phyloP scores from a whole-genome alignment of 148 eudicot species.

The Rhododendron griersonianum region DNA sequence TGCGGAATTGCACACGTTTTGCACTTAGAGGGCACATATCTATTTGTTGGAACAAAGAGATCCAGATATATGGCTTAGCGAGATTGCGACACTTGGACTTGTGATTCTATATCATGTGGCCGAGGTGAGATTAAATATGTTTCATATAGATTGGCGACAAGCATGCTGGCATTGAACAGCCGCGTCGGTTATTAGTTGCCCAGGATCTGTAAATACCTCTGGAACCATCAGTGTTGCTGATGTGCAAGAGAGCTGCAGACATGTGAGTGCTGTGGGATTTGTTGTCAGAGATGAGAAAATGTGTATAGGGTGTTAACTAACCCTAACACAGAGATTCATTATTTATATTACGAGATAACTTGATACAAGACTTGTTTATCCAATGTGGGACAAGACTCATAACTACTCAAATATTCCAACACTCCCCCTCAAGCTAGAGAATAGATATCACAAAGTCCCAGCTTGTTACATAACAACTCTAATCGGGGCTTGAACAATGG shows the following conservation, averaged over 20 bases:
- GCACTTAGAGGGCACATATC: neutral
- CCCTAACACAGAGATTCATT: too few species aligned
- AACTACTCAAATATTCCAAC: too few species aligned
- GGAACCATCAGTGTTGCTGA: neutral
- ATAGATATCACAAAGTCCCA: too few species aligned
- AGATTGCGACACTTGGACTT: neutral
- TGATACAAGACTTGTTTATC: too few species aligned
- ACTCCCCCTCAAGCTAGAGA: too few species aligned
- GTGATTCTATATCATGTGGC: neutral
- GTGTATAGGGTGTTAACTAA: too few species aligned
- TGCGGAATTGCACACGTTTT: neutral
- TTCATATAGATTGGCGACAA: neutral
- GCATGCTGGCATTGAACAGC: neutral
- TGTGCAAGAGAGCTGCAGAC: neutral
- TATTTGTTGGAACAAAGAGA: neutral
- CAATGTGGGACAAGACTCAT: too few species aligned
- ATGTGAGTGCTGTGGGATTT: neutral
- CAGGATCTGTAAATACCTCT: neutral
- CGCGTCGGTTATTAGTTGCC: neutral
- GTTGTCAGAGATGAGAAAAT: too few species aligned
- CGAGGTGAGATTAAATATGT: neutral
- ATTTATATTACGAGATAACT: too few species aligned
- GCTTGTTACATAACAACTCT: too few species aligned
- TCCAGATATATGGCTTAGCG: neutral
- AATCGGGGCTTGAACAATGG: too few species aligned